A percentile compares a stretch with the other conserved stretches of the same genome.
Conservation (phyloP, 345 rosid species). For the Camelina hispida region DNA sequence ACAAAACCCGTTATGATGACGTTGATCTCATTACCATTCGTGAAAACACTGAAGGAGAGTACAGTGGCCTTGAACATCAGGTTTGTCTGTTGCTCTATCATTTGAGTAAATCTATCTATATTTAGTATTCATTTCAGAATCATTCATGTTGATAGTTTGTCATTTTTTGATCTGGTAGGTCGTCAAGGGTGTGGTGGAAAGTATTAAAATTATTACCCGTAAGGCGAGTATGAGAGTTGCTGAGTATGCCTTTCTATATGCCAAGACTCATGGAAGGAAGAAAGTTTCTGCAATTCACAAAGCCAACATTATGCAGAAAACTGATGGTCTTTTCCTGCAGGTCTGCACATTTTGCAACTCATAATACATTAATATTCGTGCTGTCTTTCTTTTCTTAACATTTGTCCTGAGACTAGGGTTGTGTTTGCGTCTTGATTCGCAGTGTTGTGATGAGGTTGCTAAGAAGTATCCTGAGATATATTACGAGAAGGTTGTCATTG, state of each 20-base stretch:
- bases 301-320: constrained; percentile 99
- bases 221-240: constrained; percentile 97
- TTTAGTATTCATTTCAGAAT: background rate
- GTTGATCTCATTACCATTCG: constrained; percentile 93
- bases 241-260: constrained; percentile 98
- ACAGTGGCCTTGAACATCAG: constrained; percentile 99
- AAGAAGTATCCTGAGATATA: constrained; percentile 88
- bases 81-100: constrained; percentile 45
- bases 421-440: constrained; percentile 32
- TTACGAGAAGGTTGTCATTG: constrained; percentile 97
- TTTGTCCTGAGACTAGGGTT: constrained; percentile 18
- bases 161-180: constrained; percentile 55
- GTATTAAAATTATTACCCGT: constrained; percentile 93
- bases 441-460: constrained; percentile 99
- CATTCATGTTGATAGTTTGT: background rate
- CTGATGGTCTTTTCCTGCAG: constrained; percentile 98
- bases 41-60: constrained; percentile 98
- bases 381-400: constrained; percentile 1
- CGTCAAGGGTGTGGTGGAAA: constrained; percentile 97
- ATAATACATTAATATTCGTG: background rate
- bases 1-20: constrained; percentile 87
- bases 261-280: constrained; percentile 92
- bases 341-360: constrained; percentile 47
- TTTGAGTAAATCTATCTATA: constrained; percentile 1
- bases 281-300: constrained; percentile 98